A percentile compares a stretch with the other conserved stretches of the same genome.
Conservation (phyloP, 345 rosid species). For the Gossypium anomalum region DNA sequence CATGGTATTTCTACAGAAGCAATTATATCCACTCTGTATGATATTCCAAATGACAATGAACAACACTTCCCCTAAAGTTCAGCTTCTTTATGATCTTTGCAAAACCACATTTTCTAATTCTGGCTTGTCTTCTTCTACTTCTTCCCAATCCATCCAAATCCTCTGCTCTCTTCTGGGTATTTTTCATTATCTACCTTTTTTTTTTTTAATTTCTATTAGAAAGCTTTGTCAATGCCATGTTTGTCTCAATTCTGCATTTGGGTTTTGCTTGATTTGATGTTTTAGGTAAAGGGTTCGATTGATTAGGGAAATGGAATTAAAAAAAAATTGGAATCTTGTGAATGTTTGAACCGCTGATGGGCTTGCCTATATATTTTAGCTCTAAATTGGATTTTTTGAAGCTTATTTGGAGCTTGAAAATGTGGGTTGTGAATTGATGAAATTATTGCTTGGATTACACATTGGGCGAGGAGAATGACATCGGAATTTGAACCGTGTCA, state of each 20-base stretch:
- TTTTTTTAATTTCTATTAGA: neutral
- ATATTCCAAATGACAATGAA: conserved; percentile 35
- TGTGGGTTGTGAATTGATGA: neutral
- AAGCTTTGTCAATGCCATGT: neutral
- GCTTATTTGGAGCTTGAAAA: neutral
- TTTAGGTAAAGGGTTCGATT: conserved; percentile 15
- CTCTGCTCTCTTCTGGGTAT: conserved; percentile 75
- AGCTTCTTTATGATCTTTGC: conserved; percentile 66
- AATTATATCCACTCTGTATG: neutral
- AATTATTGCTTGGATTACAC: neutral
- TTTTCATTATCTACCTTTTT: conserved; percentile 5
- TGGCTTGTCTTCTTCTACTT: conserved; percentile 33
- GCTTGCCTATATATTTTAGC: too few species aligned
- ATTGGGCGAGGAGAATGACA: too few species aligned
- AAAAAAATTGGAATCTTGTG: neutral
- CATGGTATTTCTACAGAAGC: conserved; percentile 21
- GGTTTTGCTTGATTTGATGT: conserved; percentile 18
- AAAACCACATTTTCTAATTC: conserved; percentile 42
- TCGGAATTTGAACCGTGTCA: too few species aligned
- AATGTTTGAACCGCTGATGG: too few species aligned
- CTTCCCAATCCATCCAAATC: conserved; percentile 43
- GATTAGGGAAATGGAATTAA: neutral
- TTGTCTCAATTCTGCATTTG: conserved; percentile 13
- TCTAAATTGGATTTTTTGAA: too few species aligned
- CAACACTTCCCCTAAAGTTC: conserved; percentile 43